Conservation (phyloP, 768 basidiomycete species). For the Lyophyllum atratum region DNA sequence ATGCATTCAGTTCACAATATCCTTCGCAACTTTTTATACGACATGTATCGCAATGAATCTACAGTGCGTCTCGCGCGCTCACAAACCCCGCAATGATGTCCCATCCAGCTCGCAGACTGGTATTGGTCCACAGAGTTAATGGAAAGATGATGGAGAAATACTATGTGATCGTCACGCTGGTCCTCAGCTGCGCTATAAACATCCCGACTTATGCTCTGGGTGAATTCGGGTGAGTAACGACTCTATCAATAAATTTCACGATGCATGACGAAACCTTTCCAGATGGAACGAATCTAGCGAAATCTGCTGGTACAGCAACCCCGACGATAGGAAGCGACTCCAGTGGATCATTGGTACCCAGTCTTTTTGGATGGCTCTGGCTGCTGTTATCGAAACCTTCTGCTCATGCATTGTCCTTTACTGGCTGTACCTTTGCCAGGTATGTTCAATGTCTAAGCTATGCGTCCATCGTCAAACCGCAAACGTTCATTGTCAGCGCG, state of each 20-base stretch:
- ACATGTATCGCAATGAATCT: conserved; percentile 28
- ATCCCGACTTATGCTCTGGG: conserved; percentile 21
- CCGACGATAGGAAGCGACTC: neutral
- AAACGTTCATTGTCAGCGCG: neutral
- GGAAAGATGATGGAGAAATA: conserved; percentile 28
- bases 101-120: conserved; percentile 14
- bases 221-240: conserved; percentile 23
- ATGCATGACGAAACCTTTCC: neutral
- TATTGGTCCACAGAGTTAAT: conserved; percentile 25
- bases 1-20: conserved; percentile 14
- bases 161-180: conserved; percentile 19
- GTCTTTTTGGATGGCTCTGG: conserved; percentile 11
- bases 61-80: conserved; percentile 13
- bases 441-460: neutral
- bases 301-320: conserved; percentile 14
- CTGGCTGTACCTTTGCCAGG: conserved; percentile 8
- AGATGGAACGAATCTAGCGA: conserved; percentile 10
- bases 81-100: neutral
- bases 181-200: conserved; percentile 17
- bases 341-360: conserved; percentile 12
- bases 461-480: neutral
- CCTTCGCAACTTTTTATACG: conserved; percentile 24
- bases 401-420: conserved; percentile 9
- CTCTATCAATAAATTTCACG: neutral
- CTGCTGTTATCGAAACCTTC: conserved; percentile 10